Conservation (phyloP, 2,329 filamentous ascomycete species). For the Paramyrothecium roridum region DNA sequence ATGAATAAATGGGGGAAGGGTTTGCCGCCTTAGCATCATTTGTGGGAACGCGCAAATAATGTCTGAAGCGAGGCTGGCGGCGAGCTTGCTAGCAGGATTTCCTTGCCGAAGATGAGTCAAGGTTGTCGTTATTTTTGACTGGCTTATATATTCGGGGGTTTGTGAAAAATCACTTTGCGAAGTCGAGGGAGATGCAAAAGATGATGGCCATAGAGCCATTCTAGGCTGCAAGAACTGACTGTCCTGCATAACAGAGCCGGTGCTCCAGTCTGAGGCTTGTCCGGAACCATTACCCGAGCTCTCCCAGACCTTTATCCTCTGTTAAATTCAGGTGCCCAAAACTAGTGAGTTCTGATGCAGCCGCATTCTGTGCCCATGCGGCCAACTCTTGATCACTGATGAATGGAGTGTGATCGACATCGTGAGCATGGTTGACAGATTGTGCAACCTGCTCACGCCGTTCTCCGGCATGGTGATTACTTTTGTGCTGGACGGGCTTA, state of each 20-base stretch:
- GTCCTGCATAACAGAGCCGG: too few relatives aligned
- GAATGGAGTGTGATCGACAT: neutral
- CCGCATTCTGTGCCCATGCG: neutral
- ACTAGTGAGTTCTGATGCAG: neutral
- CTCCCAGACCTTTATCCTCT: too few relatives aligned
- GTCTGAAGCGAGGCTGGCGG: constrained; percentile 17
- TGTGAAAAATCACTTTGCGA: neutral
- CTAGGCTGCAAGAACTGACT: neutral
- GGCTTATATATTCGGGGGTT: neutral
- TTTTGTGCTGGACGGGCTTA: neutral
- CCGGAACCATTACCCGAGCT: too few relatives aligned
- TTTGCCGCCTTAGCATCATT: constrained; percentile 26
- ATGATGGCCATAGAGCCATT: neutral
- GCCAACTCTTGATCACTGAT: neutral
- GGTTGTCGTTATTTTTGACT: constrained; percentile 1
- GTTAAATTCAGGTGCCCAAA: too few relatives aligned
- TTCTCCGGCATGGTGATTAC: neutral
- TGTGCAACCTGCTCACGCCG: too few relatives aligned
- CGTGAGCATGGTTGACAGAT: neutral
- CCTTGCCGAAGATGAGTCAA: constrained; percentile 10
- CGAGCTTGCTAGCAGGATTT: constrained; percentile 7
- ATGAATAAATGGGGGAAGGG: constrained; percentile 27
- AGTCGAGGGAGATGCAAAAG: neutral
- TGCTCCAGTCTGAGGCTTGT: too few relatives aligned
- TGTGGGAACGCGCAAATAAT: constrained; percentile 21